Base-by-base conservation (phyloP, 331 rosid species). In the Stylosanthes scabra region DNA sequence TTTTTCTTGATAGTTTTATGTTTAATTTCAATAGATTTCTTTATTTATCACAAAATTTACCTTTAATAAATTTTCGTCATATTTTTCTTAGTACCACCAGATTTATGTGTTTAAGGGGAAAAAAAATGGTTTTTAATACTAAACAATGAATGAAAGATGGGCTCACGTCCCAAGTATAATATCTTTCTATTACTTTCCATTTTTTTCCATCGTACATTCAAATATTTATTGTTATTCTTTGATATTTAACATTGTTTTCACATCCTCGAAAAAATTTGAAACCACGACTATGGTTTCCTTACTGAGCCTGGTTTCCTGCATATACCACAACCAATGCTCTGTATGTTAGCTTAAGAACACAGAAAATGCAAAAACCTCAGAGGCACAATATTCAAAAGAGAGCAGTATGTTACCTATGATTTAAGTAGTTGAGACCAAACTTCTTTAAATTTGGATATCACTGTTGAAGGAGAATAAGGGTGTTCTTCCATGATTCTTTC, bases 401-500 rank as follows among this genome's bases (percentile, higher is more conserved):
- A 66, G 52, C 37, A 60, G 52, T 42, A 60, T 62, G 42, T 73
- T 66, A 76, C 86, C 86, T 86, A 69, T 16, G 68, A 74, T 57
- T 74, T 75, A 70, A 74, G 74, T 7, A 89, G 68, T 57, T 55
- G 66, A 16, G 83, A 67, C 96, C 88, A 79, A 20, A 80, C 78
- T 81, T 74, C 85, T 42, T 80, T 86, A 72, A 84, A 72, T 11
- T 87, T 82, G 64, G 82, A 83, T 68, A 57, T 63, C 72, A 83
- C 42, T 4, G 59, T 67, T 54, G 74, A 3, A 67, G 79, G 68
- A 59, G 67, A 70, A 72, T 83, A 69, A 70, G 60, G 31, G 77
- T 76, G 86, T 45, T 82, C 86, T 76, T 77, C 91, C 63, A 74
- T 16, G 8, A 70, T 69, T 65, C 77, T 83, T 72, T 90, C 96